Evolutionary conservation across 2,329 filamentous ascomycete genomes (phyloP).

Genomic region (Diaporthe aspalathi): DNA sequence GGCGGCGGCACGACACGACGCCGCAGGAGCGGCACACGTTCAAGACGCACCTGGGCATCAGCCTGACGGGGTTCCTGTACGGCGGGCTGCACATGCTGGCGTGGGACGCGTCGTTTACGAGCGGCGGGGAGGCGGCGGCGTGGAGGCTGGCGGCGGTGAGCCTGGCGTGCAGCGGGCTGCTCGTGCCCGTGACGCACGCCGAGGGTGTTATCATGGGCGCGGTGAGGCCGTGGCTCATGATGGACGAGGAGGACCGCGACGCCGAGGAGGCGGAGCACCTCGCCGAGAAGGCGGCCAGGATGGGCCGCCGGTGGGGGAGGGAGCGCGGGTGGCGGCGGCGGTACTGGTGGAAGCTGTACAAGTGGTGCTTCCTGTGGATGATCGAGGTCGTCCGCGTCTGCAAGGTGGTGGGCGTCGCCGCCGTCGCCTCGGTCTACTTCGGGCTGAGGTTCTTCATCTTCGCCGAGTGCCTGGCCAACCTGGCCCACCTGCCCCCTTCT

Average conservation of each 20-base stretch:
- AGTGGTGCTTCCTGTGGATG: conserved; percentile 35
- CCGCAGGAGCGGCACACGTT: conserved; percentile 14
- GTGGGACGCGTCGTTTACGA: conserved; percentile 30
- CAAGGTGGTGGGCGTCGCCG: conserved; percentile 19
- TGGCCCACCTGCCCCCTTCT: conserved; percentile 27
- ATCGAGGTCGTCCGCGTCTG: conserved; percentile 28
- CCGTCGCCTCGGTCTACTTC: conserved; percentile 1
- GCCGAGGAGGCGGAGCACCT: conserved; percentile 33
- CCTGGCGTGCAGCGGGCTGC: conserved; percentile 23
- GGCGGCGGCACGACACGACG: conserved; percentile 13
- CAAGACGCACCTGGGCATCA: conserved; percentile 33
- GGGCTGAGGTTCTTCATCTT: conserved; percentile 32
- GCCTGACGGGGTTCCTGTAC: conserved; percentile 29
- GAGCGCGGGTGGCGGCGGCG: conserved; percentile 15
- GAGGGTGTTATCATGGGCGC: conserved; percentile 25
- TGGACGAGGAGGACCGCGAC: conserved; percentile 35
- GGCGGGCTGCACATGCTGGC: conserved; percentile 34
- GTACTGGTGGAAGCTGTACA: conserved; percentile 25
- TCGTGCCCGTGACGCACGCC: conserved; percentile 30
- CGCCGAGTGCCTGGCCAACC: conserved; percentile 17
- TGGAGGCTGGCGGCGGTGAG: conserved; percentile 22
- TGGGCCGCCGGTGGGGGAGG: conserved; percentile 1
- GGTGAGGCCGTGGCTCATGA: conserved; percentile 25
- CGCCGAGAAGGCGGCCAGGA: conserved; percentile 2
- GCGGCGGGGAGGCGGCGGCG: not conserved